Evolutionary conservation across 345 rosid genomes (phyloP).

Genomic region (Brassica incana): DNA sequence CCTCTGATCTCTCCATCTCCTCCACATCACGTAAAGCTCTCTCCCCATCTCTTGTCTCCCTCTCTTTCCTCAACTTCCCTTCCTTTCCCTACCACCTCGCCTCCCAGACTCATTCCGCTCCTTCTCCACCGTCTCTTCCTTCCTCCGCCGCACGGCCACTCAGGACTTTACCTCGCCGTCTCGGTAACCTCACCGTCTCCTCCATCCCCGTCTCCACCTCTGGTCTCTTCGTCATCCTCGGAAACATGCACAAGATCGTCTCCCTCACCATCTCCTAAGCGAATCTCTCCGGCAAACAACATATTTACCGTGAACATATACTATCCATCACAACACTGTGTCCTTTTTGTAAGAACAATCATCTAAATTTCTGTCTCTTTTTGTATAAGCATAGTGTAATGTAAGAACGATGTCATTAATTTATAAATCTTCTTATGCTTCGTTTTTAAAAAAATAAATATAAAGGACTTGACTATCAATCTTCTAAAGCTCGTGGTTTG

Average conservation of each 20-base stretch:
- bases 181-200: conserved; percentile 68
- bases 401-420: too few relatives aligned
- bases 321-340: too few relatives aligned
- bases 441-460: too few relatives aligned
- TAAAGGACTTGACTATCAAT: too few relatives aligned
- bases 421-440: too few relatives aligned
- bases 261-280: conserved; percentile 67
- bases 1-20: too few relatives aligned
- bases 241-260: conserved; percentile 58
- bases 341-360: too few relatives aligned
- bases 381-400: too few relatives aligned
- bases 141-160: conserved; percentile 46
- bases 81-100: conserved; percentile 46
- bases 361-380: too few relatives aligned
- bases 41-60: neutral
- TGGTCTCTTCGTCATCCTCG: conserved; percentile 74
- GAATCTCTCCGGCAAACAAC: conserved; percentile 53
- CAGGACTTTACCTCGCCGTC: conserved; percentile 72
- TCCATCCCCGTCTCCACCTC: conserved; percentile 58
- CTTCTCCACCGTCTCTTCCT: conserved; percentile 62
- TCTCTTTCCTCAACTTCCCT: conserved; percentile 49
- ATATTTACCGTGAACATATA: too few relatives aligned
- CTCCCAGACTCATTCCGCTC: conserved; percentile 68
- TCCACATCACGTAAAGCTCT: neutral
- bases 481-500: too few relatives aligned